Evolutionary conservation across 331 rosid genomes (phyloP).

Genomic region (Stylosanthes scabra): DNA sequence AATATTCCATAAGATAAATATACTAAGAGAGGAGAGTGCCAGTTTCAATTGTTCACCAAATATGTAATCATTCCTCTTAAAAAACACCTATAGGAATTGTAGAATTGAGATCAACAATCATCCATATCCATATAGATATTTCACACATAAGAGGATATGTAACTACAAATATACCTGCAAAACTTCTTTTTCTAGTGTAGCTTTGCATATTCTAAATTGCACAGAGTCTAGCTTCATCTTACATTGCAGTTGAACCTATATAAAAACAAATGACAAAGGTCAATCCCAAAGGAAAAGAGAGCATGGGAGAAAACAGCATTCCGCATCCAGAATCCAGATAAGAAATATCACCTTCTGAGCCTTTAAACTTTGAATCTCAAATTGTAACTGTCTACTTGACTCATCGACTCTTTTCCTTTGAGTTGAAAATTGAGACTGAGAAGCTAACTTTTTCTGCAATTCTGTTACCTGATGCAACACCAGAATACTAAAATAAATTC

Average conservation of each 20-base stretch:
- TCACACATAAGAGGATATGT: slow-evolving; percentile 3
- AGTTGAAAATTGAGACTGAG: slow-evolving; percentile 80
- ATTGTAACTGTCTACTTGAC: slow-evolving; percentile 63
- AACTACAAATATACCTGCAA: slow-evolving; percentile 65
- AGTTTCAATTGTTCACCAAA: slow-evolving; percentile 19
- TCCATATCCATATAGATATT: not conserved
- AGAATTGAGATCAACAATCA: slow-evolving; percentile 22
- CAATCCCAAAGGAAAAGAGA: slow-evolving; percentile 6
- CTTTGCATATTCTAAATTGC: slow-evolving; percentile 71
- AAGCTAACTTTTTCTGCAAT: slow-evolving; percentile 74
- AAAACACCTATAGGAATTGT: not conserved
- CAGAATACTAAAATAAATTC: slow-evolving; percentile 9
- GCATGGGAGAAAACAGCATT: not conserved
- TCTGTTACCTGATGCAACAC: slow-evolving; percentile 63
- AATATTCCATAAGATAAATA: slow-evolving; percentile 36
- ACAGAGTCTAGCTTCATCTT: slow-evolving; percentile 83
- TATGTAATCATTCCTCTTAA: not conserved
- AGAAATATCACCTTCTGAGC: slow-evolving; percentile 76
- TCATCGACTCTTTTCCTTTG: slow-evolving; percentile 67
- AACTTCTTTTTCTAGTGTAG: slow-evolving; percentile 80
- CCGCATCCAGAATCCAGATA: not conserved
- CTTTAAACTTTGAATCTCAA: slow-evolving; percentile 81
- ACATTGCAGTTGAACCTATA: slow-evolving; percentile 89
- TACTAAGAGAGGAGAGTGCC: slow-evolving; percentile 7
- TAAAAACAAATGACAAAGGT: slow-evolving; percentile 29